Conservation (phyloP, 1,284 basidiomycete genomes). For the Malassezia dermatis region DNA sequence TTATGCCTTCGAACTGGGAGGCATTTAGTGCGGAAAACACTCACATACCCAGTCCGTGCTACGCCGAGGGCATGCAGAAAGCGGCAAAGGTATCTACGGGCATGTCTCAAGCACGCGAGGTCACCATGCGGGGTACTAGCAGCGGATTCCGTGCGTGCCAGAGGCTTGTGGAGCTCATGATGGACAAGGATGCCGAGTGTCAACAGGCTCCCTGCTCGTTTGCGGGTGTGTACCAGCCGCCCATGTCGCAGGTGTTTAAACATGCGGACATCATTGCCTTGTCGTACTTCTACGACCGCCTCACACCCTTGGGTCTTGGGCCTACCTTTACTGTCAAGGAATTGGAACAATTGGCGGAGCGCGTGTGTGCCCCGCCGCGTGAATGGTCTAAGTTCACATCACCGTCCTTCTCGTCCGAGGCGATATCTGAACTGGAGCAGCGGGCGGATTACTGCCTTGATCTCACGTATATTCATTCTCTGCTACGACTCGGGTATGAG, state of each 20-base stretch:
- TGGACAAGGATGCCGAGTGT: conserved; percentile 91
- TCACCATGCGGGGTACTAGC: conserved; percentile 48
- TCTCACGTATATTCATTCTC: conserved; percentile 82
- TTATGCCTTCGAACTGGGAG: conserved; percentile 18
- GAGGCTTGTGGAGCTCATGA: conserved; percentile 69
- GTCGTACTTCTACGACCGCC: conserved; percentile 94
- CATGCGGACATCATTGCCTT: conserved; percentile 45
- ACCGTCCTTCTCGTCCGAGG: conserved; percentile 41
- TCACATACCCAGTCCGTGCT: conserved; percentile 65
- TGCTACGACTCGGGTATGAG: conserved; percentile 59
- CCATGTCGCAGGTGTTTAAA: conserved; percentile 74
- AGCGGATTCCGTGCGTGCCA: conserved; percentile 79
- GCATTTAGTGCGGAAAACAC: conserved; percentile 34
- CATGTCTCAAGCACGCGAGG: conserved; percentile 20
- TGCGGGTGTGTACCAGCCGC: conserved; percentile 92
- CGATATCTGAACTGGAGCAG: conserved; percentile 66
- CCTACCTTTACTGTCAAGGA: conserved; percentile 37
- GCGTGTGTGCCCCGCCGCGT: conserved; percentile 29
- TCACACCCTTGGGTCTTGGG: conserved; percentile 63
- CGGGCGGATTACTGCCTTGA: conserved; percentile 91
- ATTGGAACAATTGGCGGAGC: conserved; percentile 28
- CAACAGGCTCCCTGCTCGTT: conserved; percentile 76
- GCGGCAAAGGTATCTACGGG: conserved; percentile 60
- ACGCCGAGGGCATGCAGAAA: conserved; percentile 60
- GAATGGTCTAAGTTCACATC: conserved; percentile 10